Base-by-base conservation (phyloP, 1,139 yeast genomes). In the Taphrina flavorubra region DNA sequence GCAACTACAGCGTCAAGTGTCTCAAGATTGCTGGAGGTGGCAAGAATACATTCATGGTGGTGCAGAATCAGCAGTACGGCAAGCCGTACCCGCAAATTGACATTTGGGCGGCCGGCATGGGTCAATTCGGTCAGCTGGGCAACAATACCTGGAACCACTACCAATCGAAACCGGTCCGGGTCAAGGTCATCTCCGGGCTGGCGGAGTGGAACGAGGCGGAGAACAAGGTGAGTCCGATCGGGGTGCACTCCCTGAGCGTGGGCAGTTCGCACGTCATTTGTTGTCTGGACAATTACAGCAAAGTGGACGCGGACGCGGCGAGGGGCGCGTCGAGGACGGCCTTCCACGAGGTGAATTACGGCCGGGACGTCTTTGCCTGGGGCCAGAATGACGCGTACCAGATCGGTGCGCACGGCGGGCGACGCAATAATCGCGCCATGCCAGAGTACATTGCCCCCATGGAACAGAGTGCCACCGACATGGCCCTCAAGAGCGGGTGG, bases 111-210 rank as follows among this genome's bases (percentile, higher is more conserved):
- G 87, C 92, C 79, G 99, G 99, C 34, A 86, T 87, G 74, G 97
- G 98, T 4, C 78, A 89, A 65, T 84, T 84, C 74, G 99, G 98
- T n/a, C 96, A 91, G 78, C 81, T 92, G 69, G 99, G 97, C 18
- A 84, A 86, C 63, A 92, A 90, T 34, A 81, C 87, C 68, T 92
- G 83, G 77, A 80, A 88, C 63, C 97, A 92, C 76, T 87, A 90
- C 16, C 89, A 87, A 74, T 80, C 85, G 20, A 83, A 82, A 60
- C 97, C 97, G 7, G 81, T 84, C 25, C 82, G 83, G 55, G 77
- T 92, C 70, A 86, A 85, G 76, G 70, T 74, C 11, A 73, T 80
- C 57, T 71, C 75, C 56, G 79, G 83, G 3, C 77, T 89, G 59
- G 75, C 80, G 37, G 80, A 82, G 16, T 78, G 84, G 71, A 74